Conservation (phyloP, 805 yeast species). For the Cyberlindnera euphorbiiphila region DNA sequence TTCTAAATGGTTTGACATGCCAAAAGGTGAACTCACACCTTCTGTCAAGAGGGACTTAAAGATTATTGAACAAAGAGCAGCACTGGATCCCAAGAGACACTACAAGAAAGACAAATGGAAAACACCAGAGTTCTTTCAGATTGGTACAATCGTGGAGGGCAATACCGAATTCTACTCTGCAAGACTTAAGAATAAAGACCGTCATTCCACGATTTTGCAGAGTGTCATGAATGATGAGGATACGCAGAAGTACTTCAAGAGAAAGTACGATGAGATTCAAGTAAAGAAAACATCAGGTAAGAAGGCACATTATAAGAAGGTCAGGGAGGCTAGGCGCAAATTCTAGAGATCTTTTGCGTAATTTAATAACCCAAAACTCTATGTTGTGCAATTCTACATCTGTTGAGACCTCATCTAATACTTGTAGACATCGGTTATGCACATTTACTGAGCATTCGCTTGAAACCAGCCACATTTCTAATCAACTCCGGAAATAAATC, state of each 20-base stretch:
- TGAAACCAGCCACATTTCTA: no score
- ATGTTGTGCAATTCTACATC: no score
- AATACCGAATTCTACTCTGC: conserved; percentile 71
- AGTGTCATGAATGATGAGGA: conserved; percentile 75
- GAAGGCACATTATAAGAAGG: conserved; percentile 59
- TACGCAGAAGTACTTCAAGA: conserved; percentile 73
- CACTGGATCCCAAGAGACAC: conserved; percentile 92
- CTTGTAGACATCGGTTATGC: no score
- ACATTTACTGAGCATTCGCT: no score
- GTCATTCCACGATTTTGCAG: conserved; percentile 76
- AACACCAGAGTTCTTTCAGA: conserved; percentile 74
- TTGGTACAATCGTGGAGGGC: conserved; percentile 85
- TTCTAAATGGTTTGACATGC: conserved; percentile 75
- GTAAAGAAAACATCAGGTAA: conserved; percentile 58
- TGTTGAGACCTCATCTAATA: no score
- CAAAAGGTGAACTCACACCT: conserved; percentile 70
- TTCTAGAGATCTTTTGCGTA: conserved; percentile 23
- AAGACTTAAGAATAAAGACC: conserved; percentile 62
- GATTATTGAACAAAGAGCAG: conserved; percentile 80
- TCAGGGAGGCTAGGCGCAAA: conserved; percentile 56
- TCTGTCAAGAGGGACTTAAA: conserved; percentile 71
- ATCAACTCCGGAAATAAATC: no score
- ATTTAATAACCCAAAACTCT: no score
- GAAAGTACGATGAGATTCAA: conserved; percentile 81
- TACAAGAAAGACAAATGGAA: conserved; percentile 83